These are phyloP conservation scores for Thinopyrum elongatum DNA, from an alignment of 176 grass and related monocot genomes.

Conservation along the genomic window DNA sequence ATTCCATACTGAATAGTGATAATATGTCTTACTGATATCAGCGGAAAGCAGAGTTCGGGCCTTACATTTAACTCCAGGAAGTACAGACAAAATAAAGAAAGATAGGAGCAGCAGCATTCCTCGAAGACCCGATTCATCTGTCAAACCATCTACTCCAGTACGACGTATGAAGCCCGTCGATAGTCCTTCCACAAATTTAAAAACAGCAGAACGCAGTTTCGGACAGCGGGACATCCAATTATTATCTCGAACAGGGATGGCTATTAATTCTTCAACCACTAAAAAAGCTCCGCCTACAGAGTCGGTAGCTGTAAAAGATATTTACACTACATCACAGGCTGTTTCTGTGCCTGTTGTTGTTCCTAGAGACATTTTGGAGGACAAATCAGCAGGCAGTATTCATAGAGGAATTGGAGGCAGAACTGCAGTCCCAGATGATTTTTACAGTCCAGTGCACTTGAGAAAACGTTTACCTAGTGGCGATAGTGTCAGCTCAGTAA, in stretches of 20 bases:
- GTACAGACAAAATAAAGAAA: conserved; percentile 41
- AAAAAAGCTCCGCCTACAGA: conserved; percentile 44
- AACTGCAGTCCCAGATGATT: conserved; percentile 41
- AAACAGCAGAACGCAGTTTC: conserved; percentile 37
- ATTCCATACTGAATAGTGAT: background rate
- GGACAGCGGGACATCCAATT: conserved; percentile 32
- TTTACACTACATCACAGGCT: conserved; percentile 47
- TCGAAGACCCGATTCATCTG: conserved; percentile 59
- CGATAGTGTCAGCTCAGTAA: conserved; percentile 42
- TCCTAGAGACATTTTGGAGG: conserved; percentile 74
- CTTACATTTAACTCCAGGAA: conserved; percentile 34
- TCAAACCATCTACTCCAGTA: conserved; percentile 47
- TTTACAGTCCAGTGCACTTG: conserved; percentile 28
- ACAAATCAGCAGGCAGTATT: conserved; percentile 45
- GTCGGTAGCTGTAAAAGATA: conserved; percentile 52
- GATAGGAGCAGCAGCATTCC: conserved; percentile 38
- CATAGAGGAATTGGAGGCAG: conserved; percentile 37
- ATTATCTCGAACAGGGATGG: conserved; percentile 31
- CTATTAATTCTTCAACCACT: conserved; percentile 40
- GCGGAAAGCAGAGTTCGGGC: conserved; percentile 50
- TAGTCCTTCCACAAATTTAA: conserved; percentile 43
- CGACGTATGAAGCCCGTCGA: conserved; percentile 42
- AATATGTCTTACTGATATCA: conserved; percentile 14
- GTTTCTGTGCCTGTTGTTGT: conserved; percentile 61
- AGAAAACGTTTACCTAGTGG: conserved; percentile 38